Base-by-base conservation (phyloP, 176 grass and related monocot genomes). In the Carex littledalei region DNA sequence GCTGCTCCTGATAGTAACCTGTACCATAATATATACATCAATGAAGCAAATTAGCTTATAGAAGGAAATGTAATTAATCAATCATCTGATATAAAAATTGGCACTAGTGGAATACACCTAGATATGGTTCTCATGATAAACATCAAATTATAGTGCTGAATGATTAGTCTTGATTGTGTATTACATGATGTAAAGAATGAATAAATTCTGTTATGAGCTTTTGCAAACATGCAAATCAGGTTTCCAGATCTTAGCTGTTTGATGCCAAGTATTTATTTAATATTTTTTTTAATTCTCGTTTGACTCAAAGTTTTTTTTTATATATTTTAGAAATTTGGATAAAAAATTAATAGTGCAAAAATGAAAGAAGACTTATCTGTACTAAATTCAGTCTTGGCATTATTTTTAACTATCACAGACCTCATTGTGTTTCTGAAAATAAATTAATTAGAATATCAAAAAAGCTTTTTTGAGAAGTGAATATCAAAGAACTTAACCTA, bases 41-140 rank as follows among this genome's bases (percentile, higher is more conserved):
- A 62, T 9, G 6, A 80, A 57, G 35, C 18, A 55, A 60, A 60
- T 15, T 80, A 60, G 55, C 18, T 20, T 57, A 49, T 21, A 58
- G 37, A 59, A 60, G 29, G 29, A 12, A 55, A 29, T 60, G 32
- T 63, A 37, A 60, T 81, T 34, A 1, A 39, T 17, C 12, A 39
- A 21, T 63, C 35, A 63, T 7, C n/a, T 39, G 22, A 61, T 78
- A 45, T 78, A 45, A 18, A 68, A 86, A 68, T 81, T 86, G 76
- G 61, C 12, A 58, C 76, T 56, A 86, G 85, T 86, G 85, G 85
- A 55, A 55, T 57, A 86, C 85, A 81, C 76, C 76, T 81, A 71
- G 76, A 86, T 80, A 18, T 81, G 47, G 29, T 81, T 57, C 60
- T 81, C 52, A 81, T 65, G 85, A 81, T 86, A 86, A 86, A 70